These are phyloP conservation scores for Stentor coeruleus DNA, from an alignment of 73 alveolate genomes.

Conservation along the genomic window DNA sequence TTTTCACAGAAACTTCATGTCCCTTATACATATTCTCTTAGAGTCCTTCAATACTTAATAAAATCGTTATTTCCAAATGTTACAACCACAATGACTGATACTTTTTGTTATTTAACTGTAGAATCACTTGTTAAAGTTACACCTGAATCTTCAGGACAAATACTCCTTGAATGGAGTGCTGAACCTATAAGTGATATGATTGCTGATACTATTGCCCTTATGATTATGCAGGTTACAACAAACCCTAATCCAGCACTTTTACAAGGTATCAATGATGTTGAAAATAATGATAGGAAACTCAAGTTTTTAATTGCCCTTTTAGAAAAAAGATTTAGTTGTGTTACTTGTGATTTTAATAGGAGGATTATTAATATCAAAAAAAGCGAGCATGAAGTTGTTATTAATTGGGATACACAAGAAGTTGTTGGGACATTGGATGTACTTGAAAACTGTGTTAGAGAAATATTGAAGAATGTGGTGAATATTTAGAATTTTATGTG, in stretches of 20 bases:
- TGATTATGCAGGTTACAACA: conserved; percentile 42
- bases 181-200: conserved; percentile 51
- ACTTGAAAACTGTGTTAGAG: neutral
- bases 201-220: conserved; percentile 52
- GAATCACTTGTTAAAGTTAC: conserved; percentile 31
- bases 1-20: conserved; percentile 43
- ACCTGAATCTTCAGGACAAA: conserved; percentile 17
- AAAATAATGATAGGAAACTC: neutral
- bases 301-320: neutral
- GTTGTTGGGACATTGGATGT: neutral
- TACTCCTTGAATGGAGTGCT: conserved; percentile 46
- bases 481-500: neutral
- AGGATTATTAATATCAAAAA: neutral
- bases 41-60: conserved; percentile 38
- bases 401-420: neutral
- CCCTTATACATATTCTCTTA: conserved; percentile 44
- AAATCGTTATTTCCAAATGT: conserved; percentile 36
- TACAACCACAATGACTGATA: neutral
- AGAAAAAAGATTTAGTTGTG: neutral
- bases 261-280: conserved; percentile 37
- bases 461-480: neutral
- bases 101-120: conserved; percentile 14
- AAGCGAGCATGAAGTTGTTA: neutral
- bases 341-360: neutral
- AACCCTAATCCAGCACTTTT: conserved; percentile 55